phyloP scores from a whole-genome alignment of 2,329 filamentous ascomycete genomes.

The Septoria linicola region DNA sequence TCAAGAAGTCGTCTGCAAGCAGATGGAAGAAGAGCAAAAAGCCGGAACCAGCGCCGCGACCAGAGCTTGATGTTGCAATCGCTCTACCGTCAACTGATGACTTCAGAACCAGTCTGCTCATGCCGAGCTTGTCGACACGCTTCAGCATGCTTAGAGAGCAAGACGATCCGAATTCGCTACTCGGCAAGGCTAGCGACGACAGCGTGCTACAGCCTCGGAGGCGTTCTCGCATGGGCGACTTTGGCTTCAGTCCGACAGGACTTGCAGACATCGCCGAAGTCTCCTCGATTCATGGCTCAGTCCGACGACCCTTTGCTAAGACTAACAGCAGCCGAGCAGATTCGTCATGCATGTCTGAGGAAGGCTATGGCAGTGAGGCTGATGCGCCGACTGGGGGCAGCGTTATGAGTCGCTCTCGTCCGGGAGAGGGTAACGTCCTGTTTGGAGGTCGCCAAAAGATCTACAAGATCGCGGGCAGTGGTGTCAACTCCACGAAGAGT shows the following conservation, averaged over 20 bases:
- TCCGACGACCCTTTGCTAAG: conserved; percentile 59
- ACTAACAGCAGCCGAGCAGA: conserved; percentile 48
- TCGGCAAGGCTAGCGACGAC: conserved; percentile 93
- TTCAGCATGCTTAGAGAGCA: conserved; percentile 97
- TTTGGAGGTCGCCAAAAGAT: conserved; percentile 97
- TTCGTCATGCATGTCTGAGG: conserved; percentile 64
- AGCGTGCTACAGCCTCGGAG: conserved; percentile 83
- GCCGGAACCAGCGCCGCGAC: conserved; percentile 51
- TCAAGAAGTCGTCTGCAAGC: conserved; percentile 36
- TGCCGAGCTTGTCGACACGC: conserved; percentile 89
- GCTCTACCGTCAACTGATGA: conserved; percentile 81
- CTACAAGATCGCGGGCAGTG: conserved; percentile 70
- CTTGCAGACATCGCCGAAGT: conserved; percentile 89
- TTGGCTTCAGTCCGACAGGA: conserved; percentile 57
- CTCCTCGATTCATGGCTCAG: conserved; percentile 68
- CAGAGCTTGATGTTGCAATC: conserved; percentile 68
- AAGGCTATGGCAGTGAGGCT: conserved; percentile 62
- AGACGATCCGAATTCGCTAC: conserved; percentile 82
- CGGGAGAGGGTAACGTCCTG: conserved; percentile 83
- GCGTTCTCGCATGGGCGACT: conserved; percentile 73
- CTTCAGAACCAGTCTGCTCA: conserved; percentile 91
- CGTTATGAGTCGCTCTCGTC: conserved; percentile 81
- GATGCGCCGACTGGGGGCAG: conserved; percentile 56
- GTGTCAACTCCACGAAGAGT: conserved; percentile 42
- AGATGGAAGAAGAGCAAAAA: conserved; percentile 53